phyloP scores from a whole-genome alignment of 495 filamentous ascomycete genomes.

The Tricharina praecox region DNA sequence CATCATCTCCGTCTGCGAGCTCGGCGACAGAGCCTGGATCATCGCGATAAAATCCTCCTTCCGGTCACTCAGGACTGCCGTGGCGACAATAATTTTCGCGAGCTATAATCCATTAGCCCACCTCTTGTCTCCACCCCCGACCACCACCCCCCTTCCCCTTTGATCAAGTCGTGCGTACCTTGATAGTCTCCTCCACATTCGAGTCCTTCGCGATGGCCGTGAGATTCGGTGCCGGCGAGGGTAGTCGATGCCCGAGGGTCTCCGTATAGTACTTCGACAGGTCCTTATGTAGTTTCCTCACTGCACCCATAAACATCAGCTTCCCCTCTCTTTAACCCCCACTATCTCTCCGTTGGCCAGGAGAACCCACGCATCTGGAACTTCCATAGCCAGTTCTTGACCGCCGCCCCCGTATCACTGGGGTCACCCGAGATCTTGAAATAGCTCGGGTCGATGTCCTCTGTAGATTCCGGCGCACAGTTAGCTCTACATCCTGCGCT shows the following conservation, averaged over 20 bases:
- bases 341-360: not conserved
- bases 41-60: conserved; percentile 24
- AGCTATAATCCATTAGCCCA: conserved; percentile 8
- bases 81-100: conserved; percentile 26
- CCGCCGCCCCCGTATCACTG: conserved; percentile 8
- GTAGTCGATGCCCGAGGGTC: conserved; percentile 20
- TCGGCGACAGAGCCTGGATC: conserved; percentile 21
- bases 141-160: no score
- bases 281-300: conserved; percentile 24
- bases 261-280: conserved; percentile 24
- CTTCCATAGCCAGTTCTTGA: conserved; percentile 19
- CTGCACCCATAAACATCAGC: conserved; percentile 2
- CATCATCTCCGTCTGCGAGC: conserved; percentile 26
- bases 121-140: not conserved
- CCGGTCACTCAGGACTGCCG: conserved; percentile 25
- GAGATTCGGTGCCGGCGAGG: conserved; percentile 20
- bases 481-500: no score
- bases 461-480: no score
- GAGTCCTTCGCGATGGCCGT: conserved; percentile 25
- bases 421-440: conserved; percentile 19
- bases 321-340: not conserved
- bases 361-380: conserved; percentile 19
- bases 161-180: conserved; percentile 6
- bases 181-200: conserved; percentile 24
- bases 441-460: conserved; percentile 27